phyloP scores from a whole-genome alignment of 306 rosid species.

The Lathyrus sativus region DNA sequence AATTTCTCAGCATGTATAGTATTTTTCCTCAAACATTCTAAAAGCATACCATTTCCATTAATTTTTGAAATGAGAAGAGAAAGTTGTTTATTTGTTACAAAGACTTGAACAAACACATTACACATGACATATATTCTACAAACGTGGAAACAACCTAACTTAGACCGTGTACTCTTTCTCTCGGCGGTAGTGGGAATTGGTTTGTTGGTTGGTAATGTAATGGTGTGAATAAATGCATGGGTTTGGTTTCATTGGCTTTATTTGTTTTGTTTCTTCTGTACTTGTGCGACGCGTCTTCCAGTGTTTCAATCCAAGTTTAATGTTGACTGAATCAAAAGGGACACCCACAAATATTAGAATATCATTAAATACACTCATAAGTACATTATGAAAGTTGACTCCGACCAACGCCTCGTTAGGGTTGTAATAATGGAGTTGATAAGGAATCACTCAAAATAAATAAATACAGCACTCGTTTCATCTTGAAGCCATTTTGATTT shows the following conservation, averaged over 20 bases:
- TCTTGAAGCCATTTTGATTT: too few species aligned
- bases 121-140: background rate
- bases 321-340: slow-evolving; percentile 37
- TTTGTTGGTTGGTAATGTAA: slow-evolving; percentile 30
- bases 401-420: background rate
- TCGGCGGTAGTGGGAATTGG: background rate
- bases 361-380: background rate
- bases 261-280: slow-evolving; percentile 24
- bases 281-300: slow-evolving; percentile 27
- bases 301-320: background rate
- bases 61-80: background rate
- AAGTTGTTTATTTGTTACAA: background rate
- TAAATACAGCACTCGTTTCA: too few species aligned
- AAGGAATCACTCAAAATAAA: too few species aligned
- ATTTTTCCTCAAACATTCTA: too few species aligned
- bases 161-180: background rate
- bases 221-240: slow-evolving; percentile 1
- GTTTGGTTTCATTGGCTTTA: slow-evolving; percentile 26
- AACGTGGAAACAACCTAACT: slow-evolving; percentile 24
- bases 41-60: too few species aligned
- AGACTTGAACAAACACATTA: slow-evolving; percentile 19
- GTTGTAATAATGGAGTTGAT: background rate
- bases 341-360: slow-evolving; percentile 21
- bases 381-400: slow-evolving; percentile 31
- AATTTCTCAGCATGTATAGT: too few species aligned